Evolutionary conservation across 148 eudicot species (phyloP).

Genomic region (Selenicereus undatus): DNA sequence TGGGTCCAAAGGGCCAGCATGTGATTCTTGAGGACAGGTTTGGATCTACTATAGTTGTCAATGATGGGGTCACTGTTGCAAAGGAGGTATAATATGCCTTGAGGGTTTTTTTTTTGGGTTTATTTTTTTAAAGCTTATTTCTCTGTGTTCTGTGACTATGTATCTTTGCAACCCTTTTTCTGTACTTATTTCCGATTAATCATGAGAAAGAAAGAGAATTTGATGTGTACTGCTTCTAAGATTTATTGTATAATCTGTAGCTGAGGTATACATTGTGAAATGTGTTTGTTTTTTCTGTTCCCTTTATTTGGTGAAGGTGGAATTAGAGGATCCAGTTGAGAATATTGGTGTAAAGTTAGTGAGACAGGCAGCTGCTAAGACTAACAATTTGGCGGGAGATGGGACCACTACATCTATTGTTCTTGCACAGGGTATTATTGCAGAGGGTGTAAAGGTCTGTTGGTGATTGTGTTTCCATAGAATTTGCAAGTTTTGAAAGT

Average conservation of each 20-base stretch:
- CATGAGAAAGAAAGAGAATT: too few relatives aligned
- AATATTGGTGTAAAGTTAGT: slow-evolving; percentile 96
- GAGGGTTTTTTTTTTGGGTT: background rate
- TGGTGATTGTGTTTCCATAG: background rate
- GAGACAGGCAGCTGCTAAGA: slow-evolving; percentile 94
- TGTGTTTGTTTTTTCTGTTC: background rate
- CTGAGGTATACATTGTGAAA: too few relatives aligned
- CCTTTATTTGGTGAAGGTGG: slow-evolving; percentile 45
- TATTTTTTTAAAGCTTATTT: too few relatives aligned
- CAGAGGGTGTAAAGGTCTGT: slow-evolving; percentile 58
- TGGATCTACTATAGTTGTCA: slow-evolving; percentile 85
- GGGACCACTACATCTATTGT: slow-evolving; percentile 95
- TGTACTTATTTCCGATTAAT: too few relatives aligned
- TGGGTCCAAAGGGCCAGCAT: slow-evolving; percentile 95
- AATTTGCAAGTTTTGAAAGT: too few relatives aligned
- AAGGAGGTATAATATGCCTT: slow-evolving; percentile 21
- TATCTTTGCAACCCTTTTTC: too few relatives aligned
- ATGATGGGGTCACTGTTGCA: slow-evolving; percentile 97
- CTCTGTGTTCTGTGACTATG: too few relatives aligned
- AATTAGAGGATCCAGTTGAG: slow-evolving; percentile 85
- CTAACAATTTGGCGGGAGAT: slow-evolving; percentile 97
- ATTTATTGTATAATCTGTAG: background rate
- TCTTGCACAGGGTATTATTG: slow-evolving; percentile 91
- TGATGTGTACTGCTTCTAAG: too few relatives aligned
- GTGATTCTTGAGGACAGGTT: slow-evolving; percentile 82